Base-by-base conservation (phyloP, 73 alveolate species). In the Paramecium bursaria region DNA sequence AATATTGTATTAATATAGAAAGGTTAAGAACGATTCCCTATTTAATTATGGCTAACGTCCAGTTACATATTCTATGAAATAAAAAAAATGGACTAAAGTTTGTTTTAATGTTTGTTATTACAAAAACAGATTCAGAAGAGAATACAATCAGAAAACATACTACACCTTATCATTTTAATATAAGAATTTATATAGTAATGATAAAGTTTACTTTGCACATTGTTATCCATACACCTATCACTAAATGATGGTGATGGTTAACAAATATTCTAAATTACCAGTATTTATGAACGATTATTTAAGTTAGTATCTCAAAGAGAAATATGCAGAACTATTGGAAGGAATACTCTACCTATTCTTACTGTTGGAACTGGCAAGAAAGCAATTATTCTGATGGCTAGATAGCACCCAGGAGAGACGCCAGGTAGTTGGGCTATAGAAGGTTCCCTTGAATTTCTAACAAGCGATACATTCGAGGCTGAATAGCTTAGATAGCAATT, bases 131-230 rank as follows among this genome's bases (percentile, higher is more conserved):
- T 50, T 82, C 4, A 22, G 22, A 60, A 22, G 90, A 25, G 79
- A 49, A 50, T 33, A 85, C 33, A 60, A 85, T 19, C 54, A 74
- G 31, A 87, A 92, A 54, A 75, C 91, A 46, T 93, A 74, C 74
- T 95, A 94, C 85, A 94, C 99, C 3, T 90, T 95, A 26, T 86
- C 98, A 11, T 96, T 96, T 86, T 49, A 93, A 39, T 94, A 94
- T 75, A 92, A 94, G 51, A 95, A 92, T 42, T 75, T 90, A 74
- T 87, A 87, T 61, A 95, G 92, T 61, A 88, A 96, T 74, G 99
- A 96, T 82, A 94, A 91, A 48, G 98, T 96, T 2, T 95, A 86
- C 86, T 96, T 96, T 75, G 99, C 99, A 14, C 92, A 95, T 86
- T 92, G 98, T 86, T 92, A 94, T 79, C 99, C 99, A 4, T 96